Base-by-base conservation (phyloP, 257 asterid genomes). In the Solanum appendiculatum region DNA sequence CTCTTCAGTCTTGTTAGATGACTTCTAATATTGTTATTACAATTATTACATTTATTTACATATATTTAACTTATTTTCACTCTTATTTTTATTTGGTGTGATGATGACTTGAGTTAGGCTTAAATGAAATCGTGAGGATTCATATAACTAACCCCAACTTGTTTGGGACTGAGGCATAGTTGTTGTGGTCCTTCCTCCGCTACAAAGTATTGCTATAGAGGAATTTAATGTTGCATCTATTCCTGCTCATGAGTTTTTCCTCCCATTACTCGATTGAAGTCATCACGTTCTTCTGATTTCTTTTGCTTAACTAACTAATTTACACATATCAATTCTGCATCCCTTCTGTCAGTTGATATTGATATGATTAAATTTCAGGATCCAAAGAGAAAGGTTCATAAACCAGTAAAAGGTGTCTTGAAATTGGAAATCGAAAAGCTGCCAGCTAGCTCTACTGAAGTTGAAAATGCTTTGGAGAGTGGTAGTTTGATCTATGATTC, bases 341-440 rank as follows among this genome's bases (percentile, higher is more conserved):
- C 6, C 42, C 29, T 80, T 18, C 42, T 48, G 66, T 46, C 29
- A 18, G 2, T 46, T 80, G 68, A 44, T 80, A 18, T 46, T 29
- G 29, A 80, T 80, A 46, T 80, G 68, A 56, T 46, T 46, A 80
- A 80, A 84, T 88, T 74, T 87, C 87, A 97, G 99, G 99, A 97
- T 90, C 99, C 99, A 87, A 97, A 96, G 90, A 93, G 96, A 25
- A 97, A 97, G 95, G 91, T 95, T 91, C 99, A 97, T 87, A 97
- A 97, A 91, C 99, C 99, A 37, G 99, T 96, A 89, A 97, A 94
- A 89, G 99, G 99, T 80, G 89, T 94, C 92, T 90, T 97, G 90
- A 93, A 91, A 86, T 89, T 97, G 94, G 99, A 97, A 93, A 96
- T 97, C 74, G 99, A 97, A 88, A 97, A 95, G 90, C 97, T 96